These are phyloP conservation scores for Agrostemma githago DNA, from an alignment of 148 eudicot genomes.

Conservation along the genomic window DNA sequence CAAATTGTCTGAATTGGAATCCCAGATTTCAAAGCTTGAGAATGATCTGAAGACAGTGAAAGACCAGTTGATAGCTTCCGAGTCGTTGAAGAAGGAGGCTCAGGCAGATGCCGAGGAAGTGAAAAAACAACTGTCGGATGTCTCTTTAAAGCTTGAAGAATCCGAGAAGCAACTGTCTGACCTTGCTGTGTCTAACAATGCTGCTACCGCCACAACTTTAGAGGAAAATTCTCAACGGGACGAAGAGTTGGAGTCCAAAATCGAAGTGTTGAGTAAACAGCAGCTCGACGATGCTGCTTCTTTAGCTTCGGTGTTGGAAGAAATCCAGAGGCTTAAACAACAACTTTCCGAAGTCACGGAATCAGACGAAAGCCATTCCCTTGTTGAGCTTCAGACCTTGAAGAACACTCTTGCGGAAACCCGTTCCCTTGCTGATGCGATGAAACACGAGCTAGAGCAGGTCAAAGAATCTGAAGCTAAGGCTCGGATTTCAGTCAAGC, in stretches of 20 bases:
- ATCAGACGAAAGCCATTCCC: slow-evolving; percentile 27
- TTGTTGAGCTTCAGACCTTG: slow-evolving; percentile 45
- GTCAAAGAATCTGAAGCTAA: slow-evolving; percentile 59
- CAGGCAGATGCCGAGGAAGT: slow-evolving; percentile 51
- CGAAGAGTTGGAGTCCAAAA: slow-evolving; percentile 35
- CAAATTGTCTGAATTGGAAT: slow-evolving; percentile 62
- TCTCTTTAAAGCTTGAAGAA: slow-evolving; percentile 58
- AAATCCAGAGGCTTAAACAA: slow-evolving; percentile 48
- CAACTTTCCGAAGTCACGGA: slow-evolving; percentile 47
- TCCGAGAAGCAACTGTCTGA: slow-evolving; percentile 49
- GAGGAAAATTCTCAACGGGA: slow-evolving; percentile 35
- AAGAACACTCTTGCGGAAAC: slow-evolving; percentile 53
- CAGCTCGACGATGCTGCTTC: slow-evolving; percentile 37
- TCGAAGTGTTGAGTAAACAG: slow-evolving; percentile 36
- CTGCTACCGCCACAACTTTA: slow-evolving; percentile 24
- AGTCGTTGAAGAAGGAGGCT: slow-evolving; percentile 51
- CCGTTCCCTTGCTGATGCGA: slow-evolving; percentile 42
- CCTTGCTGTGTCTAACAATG: slow-evolving; percentile 36
- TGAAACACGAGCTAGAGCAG: slow-evolving; percentile 53
- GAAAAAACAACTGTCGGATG: slow-evolving; percentile 47
- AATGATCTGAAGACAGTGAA: slow-evolving; percentile 62
- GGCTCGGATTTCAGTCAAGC: slow-evolving; percentile 46
- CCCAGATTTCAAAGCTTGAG: slow-evolving; percentile 74
- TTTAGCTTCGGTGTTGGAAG: slow-evolving; percentile 49
- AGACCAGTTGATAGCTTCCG: slow-evolving; percentile 53